A percentile compares a stretch with the other conserved stretches of the same genome.
Evolutionary conservation across 257 asterid species (phyloP).

Genomic region (Solanum stenotomum): DNA sequence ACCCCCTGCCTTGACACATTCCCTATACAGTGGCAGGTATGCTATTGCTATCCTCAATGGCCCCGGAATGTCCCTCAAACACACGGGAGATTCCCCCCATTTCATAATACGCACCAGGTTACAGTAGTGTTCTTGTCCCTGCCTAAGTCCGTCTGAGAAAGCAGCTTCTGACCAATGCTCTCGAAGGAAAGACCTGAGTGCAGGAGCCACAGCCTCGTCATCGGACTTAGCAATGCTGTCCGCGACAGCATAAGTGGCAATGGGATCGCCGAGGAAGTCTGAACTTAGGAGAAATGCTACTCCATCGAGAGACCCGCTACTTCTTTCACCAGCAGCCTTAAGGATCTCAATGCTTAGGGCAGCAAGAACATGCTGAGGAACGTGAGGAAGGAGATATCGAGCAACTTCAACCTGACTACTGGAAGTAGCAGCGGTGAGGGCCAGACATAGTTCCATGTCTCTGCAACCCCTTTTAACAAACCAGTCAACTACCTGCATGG

Average conservation of each 20-base stretch:
- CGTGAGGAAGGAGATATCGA: constrained; percentile 85
- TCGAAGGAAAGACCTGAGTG: constrained; percentile 50
- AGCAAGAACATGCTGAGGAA: constrained; percentile 88
- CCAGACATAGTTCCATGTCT: constrained; percentile 96
- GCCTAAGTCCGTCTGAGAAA: constrained; percentile 42
- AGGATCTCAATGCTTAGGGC: constrained; percentile 90
- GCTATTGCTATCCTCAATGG: constrained; percentile 81
- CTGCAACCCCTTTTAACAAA: constrained; percentile 85
- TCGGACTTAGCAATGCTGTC: constrained; percentile 76
- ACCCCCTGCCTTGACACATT: constrained; percentile 74
- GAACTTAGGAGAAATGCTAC: constrained; percentile 84
- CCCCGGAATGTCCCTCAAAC: constrained; percentile 70
- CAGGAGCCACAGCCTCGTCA: constrained; percentile 75
- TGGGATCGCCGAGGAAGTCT: constrained; percentile 73
- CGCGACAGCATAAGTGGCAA: constrained; percentile 81
- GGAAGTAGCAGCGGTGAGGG: constrained; percentile 95
- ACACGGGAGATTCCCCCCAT: constrained; percentile 64
- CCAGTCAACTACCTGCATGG: constrained; percentile 90
- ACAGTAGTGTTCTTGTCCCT: constrained; percentile 53
- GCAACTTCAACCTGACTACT: constrained; percentile 80
- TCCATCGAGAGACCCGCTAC: constrained; percentile 89
- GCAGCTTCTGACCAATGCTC: constrained; percentile 91
- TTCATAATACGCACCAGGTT: constrained; percentile 52
- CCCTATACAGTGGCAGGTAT: constrained; percentile 88
- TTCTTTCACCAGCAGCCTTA: constrained; percentile 93